Conservation (phyloP, 495 filamentous ascomycete genomes). For the Cercophora sp. region DNA sequence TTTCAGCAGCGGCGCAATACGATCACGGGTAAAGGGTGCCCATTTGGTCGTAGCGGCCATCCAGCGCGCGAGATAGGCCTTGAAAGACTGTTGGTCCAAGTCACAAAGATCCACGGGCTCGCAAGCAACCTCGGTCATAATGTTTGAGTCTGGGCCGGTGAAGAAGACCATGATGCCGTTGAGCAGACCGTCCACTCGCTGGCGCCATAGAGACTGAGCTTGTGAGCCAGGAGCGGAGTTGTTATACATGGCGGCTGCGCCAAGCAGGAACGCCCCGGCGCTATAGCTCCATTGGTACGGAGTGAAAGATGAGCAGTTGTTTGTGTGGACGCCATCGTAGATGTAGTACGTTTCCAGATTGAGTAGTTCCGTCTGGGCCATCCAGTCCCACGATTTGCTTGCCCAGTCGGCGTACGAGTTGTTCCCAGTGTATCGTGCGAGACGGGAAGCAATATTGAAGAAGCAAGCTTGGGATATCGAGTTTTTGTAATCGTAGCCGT, state of each 20-base stretch:
- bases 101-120: conserved; percentile 62
- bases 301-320: conserved; percentile 46
- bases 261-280: conserved; percentile 63
- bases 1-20: conserved; percentile 59
- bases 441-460: conserved; percentile 66
- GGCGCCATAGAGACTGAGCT: conserved; percentile 47
- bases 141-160: conserved; percentile 35
- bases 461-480: conserved; percentile 65
- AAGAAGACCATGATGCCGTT: conserved; percentile 53
- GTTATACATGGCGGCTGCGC: conserved; percentile 69
- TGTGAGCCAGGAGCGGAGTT: conserved; percentile 43
- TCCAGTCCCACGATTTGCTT: conserved; percentile 67
- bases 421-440: conserved; percentile 69
- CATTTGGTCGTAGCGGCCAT: conserved; percentile 68
- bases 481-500: conserved; percentile 76
- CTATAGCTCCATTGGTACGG: conserved; percentile 68
- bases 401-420: conserved; percentile 69
- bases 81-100: conserved; percentile 74
- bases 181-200: conserved; percentile 50
- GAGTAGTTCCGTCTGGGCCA: conserved; percentile 44
- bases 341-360: conserved; percentile 44
- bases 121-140: conserved; percentile 70
- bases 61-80: conserved; percentile 73
- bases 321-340: conserved; percentile 55
- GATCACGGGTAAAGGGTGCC: conserved; percentile 57